These are phyloP conservation scores for Backusella parvicylindrica DNA, from an alignment of 192 early-diverging fungal species.

Conservation along the genomic window DNA sequence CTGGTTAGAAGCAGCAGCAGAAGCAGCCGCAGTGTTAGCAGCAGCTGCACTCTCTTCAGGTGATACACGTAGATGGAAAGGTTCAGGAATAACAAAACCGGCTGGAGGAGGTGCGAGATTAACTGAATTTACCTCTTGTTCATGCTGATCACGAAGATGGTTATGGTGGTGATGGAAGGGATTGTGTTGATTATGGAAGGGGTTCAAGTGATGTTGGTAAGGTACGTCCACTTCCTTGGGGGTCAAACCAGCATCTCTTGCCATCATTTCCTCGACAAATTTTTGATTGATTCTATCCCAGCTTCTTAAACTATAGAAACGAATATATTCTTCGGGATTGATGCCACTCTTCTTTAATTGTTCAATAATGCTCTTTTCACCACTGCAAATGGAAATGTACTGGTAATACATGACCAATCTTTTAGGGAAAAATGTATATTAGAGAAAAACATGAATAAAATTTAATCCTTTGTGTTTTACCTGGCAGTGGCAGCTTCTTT, in stretches of 20 bases:
- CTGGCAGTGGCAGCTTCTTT: conserved; percentile 68
- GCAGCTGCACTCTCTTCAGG: background rate
- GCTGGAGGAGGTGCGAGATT: conserved; percentile 4
- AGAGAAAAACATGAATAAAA: too few relatives aligned
- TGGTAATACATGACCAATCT: conserved; percentile 77
- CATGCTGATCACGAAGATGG: background rate
- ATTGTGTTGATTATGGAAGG: background rate
- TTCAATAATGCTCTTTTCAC: conserved; percentile 63
- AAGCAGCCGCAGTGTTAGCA: background rate
- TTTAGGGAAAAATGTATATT: too few relatives aligned
- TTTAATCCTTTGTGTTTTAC: conserved; percentile 16
- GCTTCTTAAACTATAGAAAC: conserved; percentile 73
- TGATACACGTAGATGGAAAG: too few relatives aligned
- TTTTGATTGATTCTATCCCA: conserved; percentile 62
- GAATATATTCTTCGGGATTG: conserved; percentile 60
- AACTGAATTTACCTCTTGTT: conserved; percentile 12
- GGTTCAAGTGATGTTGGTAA: background rate
- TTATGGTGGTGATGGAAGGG: too few relatives aligned
- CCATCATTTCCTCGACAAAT: conserved; percentile 15
- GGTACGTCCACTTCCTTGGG: too few relatives aligned
- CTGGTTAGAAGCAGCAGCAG: background rate
- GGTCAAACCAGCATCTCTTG: conserved; percentile 12
- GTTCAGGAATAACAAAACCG: background rate
- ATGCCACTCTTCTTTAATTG: conserved; percentile 54
- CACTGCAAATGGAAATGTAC: conserved; percentile 74